Evolutionary conservation across 2,329 filamentous ascomycete genomes (phyloP), one percentile per base, ranked within the genome.

Genomic region (Polychaeton citri): DNA sequence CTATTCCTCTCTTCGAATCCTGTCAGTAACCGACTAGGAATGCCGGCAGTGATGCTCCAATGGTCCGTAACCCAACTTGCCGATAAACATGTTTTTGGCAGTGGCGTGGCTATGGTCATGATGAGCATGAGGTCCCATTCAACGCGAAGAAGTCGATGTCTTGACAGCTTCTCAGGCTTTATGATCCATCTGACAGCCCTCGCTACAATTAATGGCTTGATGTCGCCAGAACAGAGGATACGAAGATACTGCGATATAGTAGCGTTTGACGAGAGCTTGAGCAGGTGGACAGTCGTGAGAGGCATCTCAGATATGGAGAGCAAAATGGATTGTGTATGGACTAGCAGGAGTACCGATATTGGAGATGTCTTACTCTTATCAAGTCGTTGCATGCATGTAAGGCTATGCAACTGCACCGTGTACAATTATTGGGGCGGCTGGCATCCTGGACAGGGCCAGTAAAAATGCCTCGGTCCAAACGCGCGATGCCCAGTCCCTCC

Each of bases 61-160:
- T 52, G 47, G 6, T 41, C 38, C 9, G 44, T 19, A 1, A 57
- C 38, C 46, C 49, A 52, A 40, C 52, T 40, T 10, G 38, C 24
- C 33, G 26, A 33, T 8, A 45, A 41, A 36, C 42, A 53, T 15
- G 41, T 36, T 13, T 40, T 40, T 7, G 45, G 50, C 10, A 53
- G 38, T 7, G n/a, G 49, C 42, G 35, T 35, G 15, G 31, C 54
- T 46, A 5, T 39, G 4, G 49, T 52, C 0, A 67, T 41, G 42
- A 70, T 62, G 39, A 71, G 48, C 13, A 70, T 57, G n/a, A 70
- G 40, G 38, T 69, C 60, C 66, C 66, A 71, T 36, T 54, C 47
- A 20, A 54, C 56, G 33, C 61, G 52, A 10, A 67, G 58, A 12
- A 71, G 56, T 5, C 55, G 45, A 10, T 52, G 49, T 7, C 52